Evolutionary conservation across 2,329 filamentous ascomycete genomes (phyloP).

Genomic region (Hymenoscyphus fructigenus): DNA sequence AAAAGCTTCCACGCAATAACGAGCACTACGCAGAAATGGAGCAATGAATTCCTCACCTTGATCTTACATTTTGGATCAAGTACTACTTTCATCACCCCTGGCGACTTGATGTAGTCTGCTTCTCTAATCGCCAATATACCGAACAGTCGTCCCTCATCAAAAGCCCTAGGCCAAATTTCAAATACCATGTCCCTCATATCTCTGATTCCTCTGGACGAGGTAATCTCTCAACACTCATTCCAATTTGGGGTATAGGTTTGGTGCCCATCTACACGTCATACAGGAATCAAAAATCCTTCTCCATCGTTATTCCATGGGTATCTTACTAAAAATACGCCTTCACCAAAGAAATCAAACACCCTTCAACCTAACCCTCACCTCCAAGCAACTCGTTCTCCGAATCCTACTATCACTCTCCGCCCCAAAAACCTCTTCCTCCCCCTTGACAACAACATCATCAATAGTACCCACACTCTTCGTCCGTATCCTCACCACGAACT

Average conservation of each 20-base stretch:
- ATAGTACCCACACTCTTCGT: constrained; percentile 37
- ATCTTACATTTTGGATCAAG: too few relatives aligned
- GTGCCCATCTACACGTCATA: not conserved
- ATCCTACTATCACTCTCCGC: constrained; percentile 27
- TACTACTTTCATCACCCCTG: too few relatives aligned
- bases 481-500: constrained; percentile 27
- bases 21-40: too few relatives aligned
- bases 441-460: constrained; percentile 34
- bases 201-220: not conserved
- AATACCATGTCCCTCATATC: not conserved
- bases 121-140: not conserved
- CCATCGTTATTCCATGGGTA: not conserved
- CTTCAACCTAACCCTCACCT: constrained; percentile 29
- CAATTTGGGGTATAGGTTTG: not conserved
- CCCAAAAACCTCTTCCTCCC: constrained; percentile 17
- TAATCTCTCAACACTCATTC: not conserved
- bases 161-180: not conserved
- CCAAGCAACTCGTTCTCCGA: constrained; percentile 33
- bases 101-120: too few relatives aligned
- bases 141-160: not conserved
- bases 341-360: not conserved
- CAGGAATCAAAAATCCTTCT: not conserved
- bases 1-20: too few relatives aligned
- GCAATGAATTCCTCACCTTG: too few relatives aligned
- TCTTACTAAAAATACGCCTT: not conserved